phyloP scores from a whole-genome alignment of 345 rosid genomes.

The Camelina hispida region DNA sequence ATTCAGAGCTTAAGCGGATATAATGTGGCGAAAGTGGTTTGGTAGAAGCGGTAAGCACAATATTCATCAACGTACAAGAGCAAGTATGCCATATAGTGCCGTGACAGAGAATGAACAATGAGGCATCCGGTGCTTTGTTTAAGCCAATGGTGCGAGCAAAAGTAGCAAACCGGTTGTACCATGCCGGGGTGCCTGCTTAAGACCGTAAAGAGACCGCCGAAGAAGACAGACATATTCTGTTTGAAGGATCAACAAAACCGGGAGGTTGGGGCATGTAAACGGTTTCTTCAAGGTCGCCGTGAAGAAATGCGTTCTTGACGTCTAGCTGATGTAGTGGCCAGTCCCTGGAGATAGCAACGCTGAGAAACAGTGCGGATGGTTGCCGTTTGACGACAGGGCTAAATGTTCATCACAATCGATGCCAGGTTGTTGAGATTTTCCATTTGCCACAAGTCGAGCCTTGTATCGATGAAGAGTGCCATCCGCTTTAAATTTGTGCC shows the following conservation, averaged over 20 bases:
- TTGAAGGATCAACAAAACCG: too few species aligned
- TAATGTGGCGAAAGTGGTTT: not conserved
- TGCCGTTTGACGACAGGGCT: not conserved
- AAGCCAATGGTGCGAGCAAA: not conserved
- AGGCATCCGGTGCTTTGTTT: too few species aligned
- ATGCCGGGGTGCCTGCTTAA: not conserved
- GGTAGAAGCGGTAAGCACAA: not conserved
- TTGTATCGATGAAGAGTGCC: not conserved
- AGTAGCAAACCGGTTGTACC: not conserved
- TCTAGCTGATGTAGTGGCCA: not conserved
- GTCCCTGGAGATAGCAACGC: not conserved
- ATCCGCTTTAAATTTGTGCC: not conserved
- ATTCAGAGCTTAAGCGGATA: fast-evolving
- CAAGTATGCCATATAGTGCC: not conserved
- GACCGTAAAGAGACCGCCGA: not conserved
- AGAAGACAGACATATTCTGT: not conserved
- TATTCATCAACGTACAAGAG: not conserved
- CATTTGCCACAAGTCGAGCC: not conserved
- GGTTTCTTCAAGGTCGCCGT: too few species aligned
- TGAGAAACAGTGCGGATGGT: not conserved
- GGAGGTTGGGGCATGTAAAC: too few species aligned
- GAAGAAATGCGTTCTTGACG: not conserved
- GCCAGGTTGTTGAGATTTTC: not conserved
- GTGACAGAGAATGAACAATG: too few species aligned
- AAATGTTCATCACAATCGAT: not conserved